Percentiles rank a stretch among this genome's conserved stretches.
These are phyloP conservation scores for Truncatella angustata DNA, from an alignment of 2,329 filamentous ascomycete species.

Conservation along the genomic window DNA sequence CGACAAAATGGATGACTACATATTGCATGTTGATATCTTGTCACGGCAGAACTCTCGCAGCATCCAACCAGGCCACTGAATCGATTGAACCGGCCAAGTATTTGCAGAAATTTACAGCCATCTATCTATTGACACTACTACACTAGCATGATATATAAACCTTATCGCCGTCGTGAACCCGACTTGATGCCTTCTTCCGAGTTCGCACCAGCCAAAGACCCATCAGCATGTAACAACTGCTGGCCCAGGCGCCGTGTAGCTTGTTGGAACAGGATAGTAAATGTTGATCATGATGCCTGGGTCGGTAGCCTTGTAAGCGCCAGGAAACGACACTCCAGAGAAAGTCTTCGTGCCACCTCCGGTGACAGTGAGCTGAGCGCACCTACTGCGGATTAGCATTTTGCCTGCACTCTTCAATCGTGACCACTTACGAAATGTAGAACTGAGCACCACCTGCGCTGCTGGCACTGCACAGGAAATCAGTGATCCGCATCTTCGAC, in stretches of 20 bases:
- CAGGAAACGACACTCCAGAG: slow-evolving; percentile 26
- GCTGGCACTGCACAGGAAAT: slow-evolving; percentile 26
- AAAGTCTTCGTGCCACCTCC: slow-evolving; percentile 37
- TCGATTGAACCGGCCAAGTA: too few species aligned
- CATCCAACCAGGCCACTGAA: too few species aligned
- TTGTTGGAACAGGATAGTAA: slow-evolving; percentile 27
- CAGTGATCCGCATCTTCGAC: not conserved
- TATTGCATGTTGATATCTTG: too few species aligned
- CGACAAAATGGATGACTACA: too few species aligned
- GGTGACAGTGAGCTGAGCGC: slow-evolving; percentile 36
- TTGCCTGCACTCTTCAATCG: slow-evolving; percentile 12
- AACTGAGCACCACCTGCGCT: slow-evolving; percentile 42
- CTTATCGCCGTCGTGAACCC: too few species aligned
- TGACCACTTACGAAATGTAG: slow-evolving; percentile 33
- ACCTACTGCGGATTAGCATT: slow-evolving; percentile 11
- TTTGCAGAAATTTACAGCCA: too few species aligned
- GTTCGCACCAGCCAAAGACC: too few species aligned
- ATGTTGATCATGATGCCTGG: slow-evolving; percentile 31
- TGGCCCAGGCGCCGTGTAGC: slow-evolving; percentile 25
- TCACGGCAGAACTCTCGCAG: too few species aligned
- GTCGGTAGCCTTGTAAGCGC: slow-evolving; percentile 35
- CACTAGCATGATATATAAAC: too few species aligned
- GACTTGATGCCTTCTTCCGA: too few species aligned
- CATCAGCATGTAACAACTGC: slow-evolving; percentile 16
- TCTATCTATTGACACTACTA: too few species aligned